Evolutionary conservation across 495 filamentous ascomycete species (phyloP).

Genomic region (Tuber indicum): DNA sequence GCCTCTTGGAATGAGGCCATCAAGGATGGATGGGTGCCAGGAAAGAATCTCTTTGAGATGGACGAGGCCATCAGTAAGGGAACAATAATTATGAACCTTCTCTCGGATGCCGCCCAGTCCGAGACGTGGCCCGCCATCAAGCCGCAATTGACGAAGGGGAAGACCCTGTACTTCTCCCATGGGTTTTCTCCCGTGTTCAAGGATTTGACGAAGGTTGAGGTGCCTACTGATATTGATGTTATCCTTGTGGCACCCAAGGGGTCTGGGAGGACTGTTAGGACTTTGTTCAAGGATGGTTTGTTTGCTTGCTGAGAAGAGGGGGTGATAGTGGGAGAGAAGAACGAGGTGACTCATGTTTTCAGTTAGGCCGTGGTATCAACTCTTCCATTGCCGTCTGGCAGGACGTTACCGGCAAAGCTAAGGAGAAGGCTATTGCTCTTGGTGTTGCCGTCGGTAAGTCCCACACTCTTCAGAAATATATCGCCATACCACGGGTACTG

Average conservation of each 20-base stretch:
- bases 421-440: slow-evolving; percentile 96
- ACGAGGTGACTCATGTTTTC: slow-evolving; percentile 51
- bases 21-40: slow-evolving; percentile 95
- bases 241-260: slow-evolving; percentile 99
- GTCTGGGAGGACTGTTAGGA: slow-evolving; percentile 94
- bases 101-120: slow-evolving; percentile 92
- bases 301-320: neutral
- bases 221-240: slow-evolving; percentile 90
- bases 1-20: slow-evolving; percentile 95
- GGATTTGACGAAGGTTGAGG: slow-evolving; percentile 96
- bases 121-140: slow-evolving; percentile 98
- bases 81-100: slow-evolving; percentile 97
- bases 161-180: slow-evolving; percentile 99
- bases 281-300: slow-evolving; percentile 62
- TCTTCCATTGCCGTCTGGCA: slow-evolving; percentile 97
- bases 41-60: slow-evolving; percentile 95
- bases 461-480: neutral
- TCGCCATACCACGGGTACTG: neutral
- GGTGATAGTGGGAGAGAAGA: slow-evolving; percentile 27
- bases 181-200: slow-evolving; percentile 99
- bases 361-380: slow-evolving; percentile 83
- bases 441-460: slow-evolving; percentile 75
- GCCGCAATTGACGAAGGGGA: slow-evolving; percentile 95
- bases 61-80: slow-evolving; percentile 89
- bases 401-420: slow-evolving; percentile 93